phyloP scores from a whole-genome alignment of 192 early-diverging fungal genomes.

The Dimargaris verticillata region DNA sequence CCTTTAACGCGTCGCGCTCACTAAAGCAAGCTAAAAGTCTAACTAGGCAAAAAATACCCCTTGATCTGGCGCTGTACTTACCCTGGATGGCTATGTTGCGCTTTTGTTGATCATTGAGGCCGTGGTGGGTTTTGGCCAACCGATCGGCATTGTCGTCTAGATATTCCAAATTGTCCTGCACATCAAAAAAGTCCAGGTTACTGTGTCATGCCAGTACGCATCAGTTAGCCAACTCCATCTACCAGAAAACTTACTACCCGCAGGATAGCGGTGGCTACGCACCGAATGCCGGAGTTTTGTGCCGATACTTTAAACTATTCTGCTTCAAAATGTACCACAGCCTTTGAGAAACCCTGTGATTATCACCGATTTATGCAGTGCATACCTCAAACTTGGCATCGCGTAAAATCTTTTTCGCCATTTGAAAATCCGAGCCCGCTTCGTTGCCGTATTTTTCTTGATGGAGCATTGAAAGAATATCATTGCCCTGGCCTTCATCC shows the following conservation, averaged over 20 bases:
- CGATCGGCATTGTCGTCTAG: slow-evolving; percentile 79
- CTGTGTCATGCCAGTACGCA: no score
- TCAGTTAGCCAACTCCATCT: no score
- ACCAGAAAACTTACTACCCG: no score
- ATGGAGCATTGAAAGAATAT: slow-evolving; percentile 1
- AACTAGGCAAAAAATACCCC: no score
- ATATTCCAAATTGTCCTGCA: slow-evolving; percentile 60
- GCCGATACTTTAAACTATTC: no score
- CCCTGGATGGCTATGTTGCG: slow-evolving; percentile 42
- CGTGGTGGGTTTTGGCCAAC: slow-evolving; percentile 38
- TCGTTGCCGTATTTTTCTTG: slow-evolving; percentile 10
- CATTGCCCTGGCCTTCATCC: slow-evolving; percentile 8
- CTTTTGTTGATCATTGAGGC: slow-evolving; percentile 45
- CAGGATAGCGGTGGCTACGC: no score
- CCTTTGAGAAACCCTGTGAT: no score
- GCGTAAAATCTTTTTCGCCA: slow-evolving; percentile 8
- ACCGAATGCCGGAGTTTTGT: no score
- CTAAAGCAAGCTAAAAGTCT: no score
- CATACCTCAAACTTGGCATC: slow-evolving; percentile 4
- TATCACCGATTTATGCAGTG: background rate
- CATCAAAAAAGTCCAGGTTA: no score
- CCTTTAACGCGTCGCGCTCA: no score
- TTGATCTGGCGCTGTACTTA: slow-evolving; percentile 7
- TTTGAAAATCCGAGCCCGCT: background rate
- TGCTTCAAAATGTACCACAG: no score